A percentile compares a stretch with the other conserved stretches of the same genome.
Evolutionary conservation across 208 protist genomes (phyloP).

Genomic region (Leishmania lainsoni): DNA sequence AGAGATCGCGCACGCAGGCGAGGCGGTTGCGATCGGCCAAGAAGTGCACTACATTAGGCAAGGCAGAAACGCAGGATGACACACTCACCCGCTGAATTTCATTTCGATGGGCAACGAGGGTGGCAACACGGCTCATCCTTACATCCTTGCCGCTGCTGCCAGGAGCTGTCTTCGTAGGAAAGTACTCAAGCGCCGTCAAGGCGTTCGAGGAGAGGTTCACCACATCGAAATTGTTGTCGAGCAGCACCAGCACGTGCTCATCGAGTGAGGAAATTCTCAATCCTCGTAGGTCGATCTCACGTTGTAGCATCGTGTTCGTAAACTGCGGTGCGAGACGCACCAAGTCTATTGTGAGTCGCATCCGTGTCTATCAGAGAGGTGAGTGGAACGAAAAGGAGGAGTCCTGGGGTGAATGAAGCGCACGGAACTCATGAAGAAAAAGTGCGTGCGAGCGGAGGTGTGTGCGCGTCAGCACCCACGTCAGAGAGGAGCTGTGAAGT

Average conservation of each 20-base stretch:
- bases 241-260: constrained; percentile 59
- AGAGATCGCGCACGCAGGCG: constrained; percentile 47
- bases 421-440: constrained; percentile 6
- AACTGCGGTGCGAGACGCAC: constrained; percentile 85
- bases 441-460: background rate
- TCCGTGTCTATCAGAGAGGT: constrained; percentile 20
- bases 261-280: constrained; percentile 80
- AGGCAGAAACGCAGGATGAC: constrained; percentile 61
- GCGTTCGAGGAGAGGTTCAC: constrained; percentile 86
- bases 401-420: background rate
- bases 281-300: constrained; percentile 86
- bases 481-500: background rate
- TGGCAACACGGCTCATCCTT: constrained; percentile 61
- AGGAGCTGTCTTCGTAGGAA: constrained; percentile 35
- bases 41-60: constrained; percentile 79
- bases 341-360: constrained; percentile 81
- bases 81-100: constrained; percentile 79
- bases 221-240: constrained; percentile 85
- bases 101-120: constrained; percentile 82
- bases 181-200: constrained; percentile 78
- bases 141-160: constrained; percentile 16
- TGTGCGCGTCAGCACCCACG: background rate
- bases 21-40: constrained; percentile 80
- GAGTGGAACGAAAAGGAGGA: background rate
- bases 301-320: constrained; percentile 80